Base-by-base conservation (phyloP, 1,284 basidiomycete genomes). In the Malassezia japonica region DNA sequence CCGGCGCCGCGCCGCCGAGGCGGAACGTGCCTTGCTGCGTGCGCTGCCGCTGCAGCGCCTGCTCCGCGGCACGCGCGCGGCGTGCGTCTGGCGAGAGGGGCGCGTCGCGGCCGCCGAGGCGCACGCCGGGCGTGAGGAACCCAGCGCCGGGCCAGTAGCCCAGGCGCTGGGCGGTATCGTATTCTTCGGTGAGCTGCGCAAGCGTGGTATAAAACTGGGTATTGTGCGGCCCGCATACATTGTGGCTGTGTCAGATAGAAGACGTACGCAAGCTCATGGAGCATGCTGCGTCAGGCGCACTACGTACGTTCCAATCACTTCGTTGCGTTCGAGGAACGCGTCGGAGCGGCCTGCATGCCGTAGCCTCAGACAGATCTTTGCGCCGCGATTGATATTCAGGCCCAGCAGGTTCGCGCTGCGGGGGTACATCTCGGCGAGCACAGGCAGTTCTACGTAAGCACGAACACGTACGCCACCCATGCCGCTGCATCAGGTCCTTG, bases 261-360 rank as follows among this genome's bases (percentile, higher is more conserved):
- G n/a, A n/a, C n/a, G 16, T 50, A 50, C 48, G 51, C 51, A 10
- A 65, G 57, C 46, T 65, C 63, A 36, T 65, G 63, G 12, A 65
- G 49, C 63, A 65, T 64, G 6, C 49, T 55, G 10, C 8, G 36
- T 44, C 2, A 42, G 38, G 15, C n/a, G 8, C 10, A 9, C 4
- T 6, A 59, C 42, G 40, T 32, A 56, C 44, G 58, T 57, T 10
- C 50, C 50, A 18, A 57, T 34, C 16, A 64, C 29, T 23, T 41
- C 47, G 9, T 53, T 35, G 35, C 53, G 47, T 37, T 46, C 43
- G 6, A 55, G 40, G 38, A 60, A 55, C 5, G 37, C 37, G 2
- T 45, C 34, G 2, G 36, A 20, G 37, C 45, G 32, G 12, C 20
- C 18, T 4, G 44, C 31, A n/a, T 27, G 15, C 4, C 63, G 56